A percentile compares a stretch with the other conserved stretches of the same genome.
Conservation (phyloP, 2,329 filamentous ascomycete species). For the Chaetoscypha palmicola region DNA sequence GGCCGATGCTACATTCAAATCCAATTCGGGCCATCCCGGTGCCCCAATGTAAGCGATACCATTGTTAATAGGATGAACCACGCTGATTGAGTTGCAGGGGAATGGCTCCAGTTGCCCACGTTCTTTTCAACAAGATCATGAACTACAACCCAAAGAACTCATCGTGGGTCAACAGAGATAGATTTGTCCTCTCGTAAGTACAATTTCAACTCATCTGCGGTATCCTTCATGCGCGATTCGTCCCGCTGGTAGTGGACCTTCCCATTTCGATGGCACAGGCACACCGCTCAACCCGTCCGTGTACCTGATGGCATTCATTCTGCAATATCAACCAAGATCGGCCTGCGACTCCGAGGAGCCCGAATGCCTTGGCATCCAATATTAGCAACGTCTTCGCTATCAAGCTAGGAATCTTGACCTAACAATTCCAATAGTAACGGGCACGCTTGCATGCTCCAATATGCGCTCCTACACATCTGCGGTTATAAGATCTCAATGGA, state of each 20-base stretch:
- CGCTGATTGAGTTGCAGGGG: too few species aligned
- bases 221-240: too few species aligned
- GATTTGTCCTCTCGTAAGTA: conserved; percentile 97
- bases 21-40: conserved; percentile 97
- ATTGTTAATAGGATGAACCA: too few species aligned
- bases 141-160: conserved; percentile 99
- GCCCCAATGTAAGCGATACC: conserved; percentile 72
- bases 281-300: too few species aligned
- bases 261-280: neutral
- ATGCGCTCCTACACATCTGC: conserved; percentile 94
- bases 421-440: conserved; percentile 62
- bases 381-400: too few species aligned
- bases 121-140: conserved; percentile 99
- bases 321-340: too few species aligned
- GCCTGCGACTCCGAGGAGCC: too few species aligned
- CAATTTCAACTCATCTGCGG: too few species aligned
- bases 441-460: conserved; percentile 99
- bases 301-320: too few species aligned
- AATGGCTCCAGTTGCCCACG: conserved; percentile 92
- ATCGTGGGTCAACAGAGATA: conserved; percentile 92
- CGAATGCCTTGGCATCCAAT: too few species aligned
- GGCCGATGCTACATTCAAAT: conserved; percentile 94
- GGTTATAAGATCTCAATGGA: conserved; percentile 82
- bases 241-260: too few species aligned
- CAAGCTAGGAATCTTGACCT: conserved; percentile 7